phyloP scores from a whole-genome alignment of 768 basidiomycete genomes.

The Pleurotus cornucopiae region DNA sequence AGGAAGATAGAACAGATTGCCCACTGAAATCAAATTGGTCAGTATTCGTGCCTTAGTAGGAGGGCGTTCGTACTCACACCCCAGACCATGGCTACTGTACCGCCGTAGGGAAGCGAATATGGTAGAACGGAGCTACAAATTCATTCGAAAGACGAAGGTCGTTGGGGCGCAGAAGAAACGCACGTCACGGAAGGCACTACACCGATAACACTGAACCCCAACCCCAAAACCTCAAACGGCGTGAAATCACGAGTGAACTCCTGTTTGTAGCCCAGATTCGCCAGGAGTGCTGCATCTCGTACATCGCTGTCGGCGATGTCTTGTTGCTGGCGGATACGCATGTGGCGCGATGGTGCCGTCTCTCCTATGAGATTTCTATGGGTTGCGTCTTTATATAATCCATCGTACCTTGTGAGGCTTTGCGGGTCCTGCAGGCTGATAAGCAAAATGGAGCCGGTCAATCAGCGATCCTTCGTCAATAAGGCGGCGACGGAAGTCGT shows the following conservation, averaged over 20 bases:
- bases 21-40: constrained; percentile 32
- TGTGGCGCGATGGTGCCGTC: no score
- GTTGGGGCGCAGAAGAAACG: neutral
- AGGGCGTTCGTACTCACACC: constrained; percentile 28
- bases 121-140: constrained; percentile 17
- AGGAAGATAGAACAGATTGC: constrained; percentile 41
- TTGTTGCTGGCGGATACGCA: neutral
- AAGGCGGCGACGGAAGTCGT: no score
- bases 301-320: neutral
- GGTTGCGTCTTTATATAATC: no score
- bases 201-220: constrained; percentile 20
- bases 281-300: constrained; percentile 29
- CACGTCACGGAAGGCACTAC: constrained; percentile 18
- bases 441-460: no score
- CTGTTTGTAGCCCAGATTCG: constrained; percentile 37
- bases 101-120: constrained; percentile 42
- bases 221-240: constrained; percentile 21
- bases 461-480: no score
- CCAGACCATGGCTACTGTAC: constrained; percentile 44
- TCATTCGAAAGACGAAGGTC: neutral
- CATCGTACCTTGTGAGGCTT: no score
- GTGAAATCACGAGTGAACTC: constrained; percentile 32
- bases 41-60: neutral
- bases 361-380: no score
- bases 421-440: no score